phyloP scores from a whole-genome alignment of 495 filamentous ascomycete genomes.

The Xeromyces bisporus region DNA sequence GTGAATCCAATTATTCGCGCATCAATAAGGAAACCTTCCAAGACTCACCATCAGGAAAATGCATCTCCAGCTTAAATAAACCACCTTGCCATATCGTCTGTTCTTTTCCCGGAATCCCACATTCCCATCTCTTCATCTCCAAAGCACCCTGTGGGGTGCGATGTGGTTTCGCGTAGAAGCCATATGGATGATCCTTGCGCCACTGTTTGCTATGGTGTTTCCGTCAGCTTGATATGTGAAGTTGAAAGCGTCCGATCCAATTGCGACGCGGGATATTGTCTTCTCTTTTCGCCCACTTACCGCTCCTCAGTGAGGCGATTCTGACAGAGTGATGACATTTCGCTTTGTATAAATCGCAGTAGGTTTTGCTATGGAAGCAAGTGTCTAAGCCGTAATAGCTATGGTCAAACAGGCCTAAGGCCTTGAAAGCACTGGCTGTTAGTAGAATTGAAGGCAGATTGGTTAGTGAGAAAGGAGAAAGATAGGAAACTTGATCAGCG shows the following conservation, averaged over 20 bases:
- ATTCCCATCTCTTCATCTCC: slow-evolving; percentile 92
- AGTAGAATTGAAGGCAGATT: too few species aligned
- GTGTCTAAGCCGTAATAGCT: too few species aligned
- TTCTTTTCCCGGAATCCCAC: slow-evolving; percentile 86
- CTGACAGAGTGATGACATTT: slow-evolving; percentile 65
- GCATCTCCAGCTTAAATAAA: slow-evolving; percentile 81
- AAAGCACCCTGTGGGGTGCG: slow-evolving; percentile 65
- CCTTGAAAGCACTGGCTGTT: too few species aligned
- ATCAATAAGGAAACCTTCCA: too few species aligned
- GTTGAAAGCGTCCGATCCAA: too few species aligned
- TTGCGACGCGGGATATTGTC: neutral
- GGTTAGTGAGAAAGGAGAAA: too few species aligned
- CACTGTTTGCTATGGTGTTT: slow-evolving; percentile 62
- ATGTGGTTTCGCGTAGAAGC: slow-evolving; percentile 82
- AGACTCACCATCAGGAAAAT: slow-evolving; percentile 81
- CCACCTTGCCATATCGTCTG: slow-evolving; percentile 96
- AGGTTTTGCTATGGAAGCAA: neutral
- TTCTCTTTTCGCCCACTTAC: slow-evolving; percentile 28
- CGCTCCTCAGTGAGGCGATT: slow-evolving; percentile 85
- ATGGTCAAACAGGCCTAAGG: too few species aligned
- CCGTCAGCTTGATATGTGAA: slow-evolving; percentile 6
- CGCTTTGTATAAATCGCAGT: slow-evolving; percentile 1
- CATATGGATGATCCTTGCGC: slow-evolving; percentile 92
- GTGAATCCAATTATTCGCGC: too few species aligned
- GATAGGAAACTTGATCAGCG: too few species aligned